A percentile compares a stretch with the other conserved stretches of the same genome.
Conservation (phyloP, 345 rosid genomes). For the Microthlaspi erraticum region DNA sequence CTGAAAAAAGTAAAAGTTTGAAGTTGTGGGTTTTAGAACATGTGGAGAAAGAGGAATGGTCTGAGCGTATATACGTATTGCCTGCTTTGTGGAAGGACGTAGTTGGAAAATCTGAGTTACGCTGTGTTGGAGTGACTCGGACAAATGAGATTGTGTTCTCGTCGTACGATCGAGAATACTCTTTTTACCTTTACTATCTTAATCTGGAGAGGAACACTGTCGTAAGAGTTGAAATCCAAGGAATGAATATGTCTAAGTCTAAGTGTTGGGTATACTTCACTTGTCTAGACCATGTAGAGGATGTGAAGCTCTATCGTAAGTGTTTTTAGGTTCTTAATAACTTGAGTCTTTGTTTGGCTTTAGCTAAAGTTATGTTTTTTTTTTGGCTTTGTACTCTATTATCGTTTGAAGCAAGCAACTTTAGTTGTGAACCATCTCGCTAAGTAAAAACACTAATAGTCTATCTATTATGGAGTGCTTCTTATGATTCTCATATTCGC, state of each 20-base stretch:
- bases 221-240: not conserved
- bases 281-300: not conserved
- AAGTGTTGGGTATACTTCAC: accelerated
- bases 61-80: not conserved
- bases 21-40: no score
- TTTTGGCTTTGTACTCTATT: slow-evolving; percentile 40
- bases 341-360: not conserved
- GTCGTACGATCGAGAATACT: no score
- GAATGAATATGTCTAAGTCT: not conserved
- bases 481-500: not conserved
- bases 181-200: no score
- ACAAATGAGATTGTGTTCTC: no score
- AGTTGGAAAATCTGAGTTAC: not conserved
- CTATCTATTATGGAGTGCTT: not conserved
- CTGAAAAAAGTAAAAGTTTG: no score
- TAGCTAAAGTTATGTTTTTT: no score
- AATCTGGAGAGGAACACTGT: no score
- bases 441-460: no score
- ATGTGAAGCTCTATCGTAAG: not conserved
- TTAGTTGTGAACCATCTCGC: not conserved
- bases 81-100: not conserved
- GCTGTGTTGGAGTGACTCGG: not conserved
- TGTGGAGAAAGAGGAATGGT: not conserved
- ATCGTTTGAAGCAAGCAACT: no score
- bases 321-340: not conserved